Conservation (phyloP, 1,284 basidiomycete species). For the Serendipita sp. region DNA sequence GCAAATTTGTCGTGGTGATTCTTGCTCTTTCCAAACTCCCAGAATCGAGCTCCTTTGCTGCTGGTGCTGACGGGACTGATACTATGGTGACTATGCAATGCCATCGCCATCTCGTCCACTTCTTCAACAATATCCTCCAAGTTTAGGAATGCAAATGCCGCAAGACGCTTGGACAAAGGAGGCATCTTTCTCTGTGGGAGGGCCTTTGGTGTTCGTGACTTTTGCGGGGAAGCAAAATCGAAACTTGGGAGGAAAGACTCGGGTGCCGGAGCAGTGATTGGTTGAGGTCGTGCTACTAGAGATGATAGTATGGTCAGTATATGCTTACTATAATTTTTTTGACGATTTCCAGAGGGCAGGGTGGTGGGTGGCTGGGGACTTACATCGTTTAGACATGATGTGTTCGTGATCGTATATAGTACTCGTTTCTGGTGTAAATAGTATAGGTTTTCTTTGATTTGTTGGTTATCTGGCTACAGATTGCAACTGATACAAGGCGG, state of each 20-base stretch:
- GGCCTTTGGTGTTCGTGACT: not conserved
- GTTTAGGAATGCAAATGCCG: not conserved
- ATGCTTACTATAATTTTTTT: not conserved
- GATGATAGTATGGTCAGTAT: too few relatives aligned
- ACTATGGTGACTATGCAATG: not conserved
- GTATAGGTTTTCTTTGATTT: too few relatives aligned
- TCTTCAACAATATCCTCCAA: constrained; percentile 1
- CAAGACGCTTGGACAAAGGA: not conserved
- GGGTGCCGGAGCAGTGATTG: constrained; percentile 3
- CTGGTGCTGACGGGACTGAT: not conserved
- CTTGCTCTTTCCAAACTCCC: not conserved
- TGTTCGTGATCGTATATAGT: not conserved
- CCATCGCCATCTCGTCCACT: not conserved
- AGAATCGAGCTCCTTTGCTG: not conserved
- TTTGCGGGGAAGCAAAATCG: not conserved
- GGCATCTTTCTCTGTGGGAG: not conserved
- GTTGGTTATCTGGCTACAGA: not conserved
- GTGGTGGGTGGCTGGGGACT: not conserved
- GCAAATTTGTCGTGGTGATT: not conserved
- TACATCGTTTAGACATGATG: constrained; percentile 2
- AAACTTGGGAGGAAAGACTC: not conserved
- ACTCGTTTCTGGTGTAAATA: too few relatives aligned
- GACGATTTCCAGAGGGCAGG: not conserved
- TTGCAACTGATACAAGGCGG: not conserved
- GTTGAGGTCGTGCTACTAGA: constrained; percentile 2